Conservation (phyloP, 2,329 filamentous ascomycete species). For the Tolypocladium ovalisporum region DNA sequence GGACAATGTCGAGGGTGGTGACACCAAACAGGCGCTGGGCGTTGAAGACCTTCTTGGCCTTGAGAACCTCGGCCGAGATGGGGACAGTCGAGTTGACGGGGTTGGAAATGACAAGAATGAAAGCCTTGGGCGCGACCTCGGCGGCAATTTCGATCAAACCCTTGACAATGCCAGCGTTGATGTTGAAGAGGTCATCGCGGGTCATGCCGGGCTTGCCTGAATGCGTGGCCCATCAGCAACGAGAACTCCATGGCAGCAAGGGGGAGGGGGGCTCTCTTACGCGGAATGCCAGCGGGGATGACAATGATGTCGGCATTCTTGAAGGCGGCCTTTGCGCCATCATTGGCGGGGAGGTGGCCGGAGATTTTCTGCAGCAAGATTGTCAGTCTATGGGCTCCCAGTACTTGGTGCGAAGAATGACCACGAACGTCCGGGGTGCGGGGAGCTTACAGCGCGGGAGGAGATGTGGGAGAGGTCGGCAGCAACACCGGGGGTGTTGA, state of each 20-base stretch:
- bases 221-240: not conserved
- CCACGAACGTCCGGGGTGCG: slow-evolving; percentile 1
- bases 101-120: slow-evolving; percentile 96
- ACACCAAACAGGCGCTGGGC: slow-evolving; percentile 95
- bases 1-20: slow-evolving; percentile 96
- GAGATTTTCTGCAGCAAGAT: slow-evolving; percentile 56
- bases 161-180: slow-evolving; percentile 97
- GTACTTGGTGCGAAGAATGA: not conserved
- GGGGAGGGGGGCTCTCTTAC: slow-evolving; percentile 41
- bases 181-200: slow-evolving; percentile 98
- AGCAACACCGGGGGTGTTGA: slow-evolving; percentile 94
- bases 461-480: slow-evolving; percentile 97
- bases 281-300: slow-evolving; percentile 95
- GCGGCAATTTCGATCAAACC: slow-evolving; percentile 82
- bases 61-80: slow-evolving; percentile 93
- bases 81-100: slow-evolving; percentile 98
- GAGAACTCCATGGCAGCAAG: not conserved
- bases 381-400: not conserved
- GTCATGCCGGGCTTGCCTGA: slow-evolving; percentile 98
- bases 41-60: slow-evolving; percentile 87
- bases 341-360: slow-evolving; percentile 78
- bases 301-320: slow-evolving; percentile 92
- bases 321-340: slow-evolving; percentile 77
- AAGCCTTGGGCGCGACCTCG: slow-evolving; percentile 84
- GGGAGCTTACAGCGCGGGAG: slow-evolving; percentile 56